Base-by-base conservation (phyloP, 1,284 basidiomycete species). In the Ustilago xerochloae region DNA sequence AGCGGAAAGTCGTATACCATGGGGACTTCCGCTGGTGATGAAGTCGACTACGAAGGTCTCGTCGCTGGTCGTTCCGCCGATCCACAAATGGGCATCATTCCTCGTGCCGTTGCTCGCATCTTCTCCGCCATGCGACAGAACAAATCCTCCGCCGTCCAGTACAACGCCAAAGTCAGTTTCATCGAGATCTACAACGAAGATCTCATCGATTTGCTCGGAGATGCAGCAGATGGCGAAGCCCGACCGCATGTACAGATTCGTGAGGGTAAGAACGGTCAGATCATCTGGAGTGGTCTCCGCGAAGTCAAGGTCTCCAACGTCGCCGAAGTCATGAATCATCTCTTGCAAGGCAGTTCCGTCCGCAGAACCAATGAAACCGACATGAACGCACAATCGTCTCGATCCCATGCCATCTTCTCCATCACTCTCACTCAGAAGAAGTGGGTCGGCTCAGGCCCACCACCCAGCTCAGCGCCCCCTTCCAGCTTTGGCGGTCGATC, bases 361-460 rank as follows among this genome's bases (percentile, higher is more conserved):
- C 90, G 96, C 49, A 90, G 95, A 57, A 99, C 97, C 6, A 95
- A 96, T 77, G 93, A 97, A 85, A 99, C 96, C 38, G 93, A 95
- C 81, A 98, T 99, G 96, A 99, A 99, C 84, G 92, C 94, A 5
- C 94, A 97, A 84, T 96, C 93, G 0, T 98, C 95, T 45, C 92
- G 96, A 71, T 97, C 94, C 24, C 96, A 99, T 88, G 96, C 97
- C 60, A 98, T 99, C 85, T 99, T 99, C 85, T 97, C 95, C 45
- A 88, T 99, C 61, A 97, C 93, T 6, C 87, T 99, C 51, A 92
- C 90, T 1, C 96, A 80, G 36, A 74, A 69, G 45, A 75, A 77
- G 59, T 78, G 60, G 63, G 65, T 73, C 13, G 80, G 80, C 1
- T 59, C 61, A 6, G 75, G 77, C 4, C 62, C 76, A 3, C 59